Base-by-base conservation (phyloP, 805 yeast genomes). In the Diddensiella transvaalensis region DNA sequence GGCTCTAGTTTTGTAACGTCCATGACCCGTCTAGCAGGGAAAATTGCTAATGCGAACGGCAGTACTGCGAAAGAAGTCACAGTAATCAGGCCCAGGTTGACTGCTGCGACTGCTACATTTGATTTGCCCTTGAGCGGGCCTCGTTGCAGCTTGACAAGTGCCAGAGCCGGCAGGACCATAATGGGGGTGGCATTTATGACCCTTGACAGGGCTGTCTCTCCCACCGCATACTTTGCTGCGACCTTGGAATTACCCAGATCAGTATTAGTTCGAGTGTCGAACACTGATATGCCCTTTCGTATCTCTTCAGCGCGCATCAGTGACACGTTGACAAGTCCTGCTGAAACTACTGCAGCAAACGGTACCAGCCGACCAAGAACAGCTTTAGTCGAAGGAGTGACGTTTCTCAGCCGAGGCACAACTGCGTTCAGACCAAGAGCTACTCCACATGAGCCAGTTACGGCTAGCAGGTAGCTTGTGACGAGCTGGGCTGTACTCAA, bases 311-410 rank as follows among this genome's bases (percentile, higher is more conserved):
- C 80, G 71, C 99, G 81, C 99, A 93, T 93, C 51, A 95, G 76
- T 61, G 87, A 88, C n/a, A 93, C 96, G 58, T 93, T 93, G 35
- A 89, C 95, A 29, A 93, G 75, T 63, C 99, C 98, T 1, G 99
- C 99, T 45, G 93, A 82, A 0, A 90, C 97, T 30, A 93, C 99
- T 1, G 99, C 99, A 0, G 98, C 98, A 71, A 93, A 93, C 4
- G 99, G 99, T 10, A 93, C 96, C 49, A 93, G 74, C 57, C 99
- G 82, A 37, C 90, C 83, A 48, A 93, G 68, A 24, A 90, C 74
- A 57, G 83, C 69, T 61, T 74, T 81, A 2, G 97, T 80, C 50
- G 72, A 72, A 1, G 95, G 82, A n/a, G 77, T 66, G n/a, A 93
- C 63, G 29, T 75, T 72, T 58, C 78, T 85, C 60, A 93, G 72